Base-by-base conservation (phyloP, 1,284 basidiomycete species). In the Cutaneotrichosporon sp. region DNA sequence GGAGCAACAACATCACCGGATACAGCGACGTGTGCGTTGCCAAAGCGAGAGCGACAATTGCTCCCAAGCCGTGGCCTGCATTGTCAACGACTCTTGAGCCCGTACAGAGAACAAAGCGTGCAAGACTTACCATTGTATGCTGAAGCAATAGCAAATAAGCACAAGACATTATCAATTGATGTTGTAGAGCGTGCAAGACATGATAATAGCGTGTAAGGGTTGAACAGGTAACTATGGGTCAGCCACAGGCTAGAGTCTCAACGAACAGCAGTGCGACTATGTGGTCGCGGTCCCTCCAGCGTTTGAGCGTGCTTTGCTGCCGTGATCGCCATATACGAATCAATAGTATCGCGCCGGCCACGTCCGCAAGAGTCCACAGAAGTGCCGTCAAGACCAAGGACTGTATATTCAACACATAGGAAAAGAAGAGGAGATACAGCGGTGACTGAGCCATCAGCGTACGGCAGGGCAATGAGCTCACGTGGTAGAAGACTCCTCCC, bases 161-260 rank as follows among this genome's bases (percentile, higher is more conserved):
- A 72, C 5, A 88, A 72, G 0, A 82, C 78, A 64, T 87, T 91
- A 66, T 92, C 88, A 17, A 97, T 76, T 0, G 83, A 80, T 0
- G 88, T 85, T 0, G 88, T 88, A 0, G 91, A 93, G 8, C 84
- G 75, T 0, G 90, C 86, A 3, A 92, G 75, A 33, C 84, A 86
- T 0, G 90, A 83, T 1, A 90, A 77, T 43, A 93, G 71, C 5
- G 88, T 76, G 70, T 94, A 93, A 4, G 93, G 93, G 62, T 96
- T 96, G 55, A 94, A 75, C 3, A 97, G 80, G 73, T 87, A 92
- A 34, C 89, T 92, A 61, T 54, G 61, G 17, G 20, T 38, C 41
- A 9, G 45, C 31, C 8, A 10, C 37, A 0, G 9, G 20, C 6
- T 19, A 8, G 34, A 10, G 17, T 17, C n/a, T 6, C 16, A 5